Evolutionary conservation across 2,329 filamentous ascomycete species (phyloP), one percentile per base, ranked within the genome.

Genomic region (Xylaria hypoxylon): DNA sequence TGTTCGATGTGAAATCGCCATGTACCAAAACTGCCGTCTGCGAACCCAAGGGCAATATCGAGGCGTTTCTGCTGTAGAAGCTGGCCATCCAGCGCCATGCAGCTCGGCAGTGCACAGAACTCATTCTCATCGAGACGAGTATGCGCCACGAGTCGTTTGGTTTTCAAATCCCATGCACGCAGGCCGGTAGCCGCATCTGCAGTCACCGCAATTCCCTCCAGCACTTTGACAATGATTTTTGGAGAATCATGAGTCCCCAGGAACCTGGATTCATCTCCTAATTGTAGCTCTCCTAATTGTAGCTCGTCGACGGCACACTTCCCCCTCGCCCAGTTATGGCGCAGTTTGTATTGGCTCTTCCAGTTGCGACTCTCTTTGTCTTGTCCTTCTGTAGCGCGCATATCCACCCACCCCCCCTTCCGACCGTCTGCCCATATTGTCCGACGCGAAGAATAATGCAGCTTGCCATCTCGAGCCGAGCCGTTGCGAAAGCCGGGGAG

Each of bases 271-370:
- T 74, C 72, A 19, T 64, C 52, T 35, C 74, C 63, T 69, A 81
- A 59, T 84, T 81, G 84, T 33, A 97, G 87, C 78, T 97, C 92
- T 40, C 74, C 63, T 69, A 81, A 59, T 84, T 81, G 84, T 33
- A 97, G 87, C 78, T 97, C 92, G 38, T 91, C 89, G 13, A 97
- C 88, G 42, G 88, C 90, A 74, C 93, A 97, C 71, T 87, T 89
- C 0, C 95, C 96, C 68, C 86, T 88, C 1, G 92, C 87, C 96
- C 96, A 98, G 80, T 98, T 98, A 77, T 97, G 92, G 51, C 92
- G 87, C 56, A 97, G 83, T 74, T 91, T 93, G 79, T 96, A 98
- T 74, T 96, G 92, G 68, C 87, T 86, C 81, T 96, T 77, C 76
- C 76, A 78, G 55, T 76, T 64, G 51, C 71, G 70, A 26, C 65